These are phyloP conservation scores for Trichosanthes cucumerina DNA, from an alignment of 306 rosid genomes.

Conservation along the genomic window DNA sequence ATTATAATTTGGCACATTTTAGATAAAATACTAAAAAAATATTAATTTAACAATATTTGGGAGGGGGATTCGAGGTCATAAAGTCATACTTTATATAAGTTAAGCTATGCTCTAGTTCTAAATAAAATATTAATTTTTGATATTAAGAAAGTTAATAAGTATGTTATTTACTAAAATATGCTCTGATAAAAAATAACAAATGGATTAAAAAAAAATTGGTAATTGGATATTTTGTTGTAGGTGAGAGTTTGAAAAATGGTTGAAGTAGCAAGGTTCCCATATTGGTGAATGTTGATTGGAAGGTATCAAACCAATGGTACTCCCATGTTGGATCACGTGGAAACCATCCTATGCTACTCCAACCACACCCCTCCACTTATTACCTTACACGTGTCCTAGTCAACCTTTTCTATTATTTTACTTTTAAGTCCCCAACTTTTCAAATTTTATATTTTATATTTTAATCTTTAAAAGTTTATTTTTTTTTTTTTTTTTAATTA, in stretches of 20 bases:
- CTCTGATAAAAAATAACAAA: too few relatives aligned
- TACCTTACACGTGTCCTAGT: not conserved
- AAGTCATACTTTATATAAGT: too few relatives aligned
- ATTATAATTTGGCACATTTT: too few relatives aligned
- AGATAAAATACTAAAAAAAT: too few relatives aligned
- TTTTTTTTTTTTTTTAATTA: too few relatives aligned
- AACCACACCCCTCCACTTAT: not conserved
- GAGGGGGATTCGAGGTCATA: too few relatives aligned
- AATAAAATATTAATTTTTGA: too few relatives aligned
- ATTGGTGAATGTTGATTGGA: not conserved
- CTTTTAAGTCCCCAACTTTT: not conserved
- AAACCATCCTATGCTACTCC: not conserved
- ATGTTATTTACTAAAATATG: too few relatives aligned
- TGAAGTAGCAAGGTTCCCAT: not conserved
- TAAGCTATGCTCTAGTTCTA: too few relatives aligned
- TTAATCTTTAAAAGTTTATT: not conserved
- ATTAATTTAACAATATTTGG: too few relatives aligned
- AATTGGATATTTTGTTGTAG: not conserved
- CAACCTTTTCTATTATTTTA: not conserved
- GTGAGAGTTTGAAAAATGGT: not conserved
- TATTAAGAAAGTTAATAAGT: too few relatives aligned
- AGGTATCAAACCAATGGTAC: not conserved
- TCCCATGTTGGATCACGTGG: not conserved
- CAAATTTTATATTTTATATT: not conserved
- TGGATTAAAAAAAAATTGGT: too few relatives aligned